Evolutionary conservation across 345 rosid species (phyloP), one percentile per base, ranked within the genome.

Genomic region (Corymbia maculata): DNA sequence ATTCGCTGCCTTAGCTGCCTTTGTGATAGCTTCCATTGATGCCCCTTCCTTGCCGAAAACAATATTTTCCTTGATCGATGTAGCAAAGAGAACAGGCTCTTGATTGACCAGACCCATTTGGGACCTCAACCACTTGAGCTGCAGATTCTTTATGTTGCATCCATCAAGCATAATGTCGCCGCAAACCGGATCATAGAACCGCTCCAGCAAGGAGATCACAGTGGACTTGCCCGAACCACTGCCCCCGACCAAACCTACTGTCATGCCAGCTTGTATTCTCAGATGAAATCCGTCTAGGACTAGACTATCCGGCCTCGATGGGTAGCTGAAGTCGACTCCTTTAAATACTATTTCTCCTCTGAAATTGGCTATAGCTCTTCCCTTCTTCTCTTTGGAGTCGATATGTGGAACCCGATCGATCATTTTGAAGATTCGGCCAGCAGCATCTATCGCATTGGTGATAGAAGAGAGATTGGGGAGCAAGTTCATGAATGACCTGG

Each of bases 141-240:
- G 91, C 70, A 94, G 95, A 52, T 68, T 89, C 70, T 87, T 91
- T 88, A 93, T 89, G 36, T 90, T 88, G 87, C 42, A 52, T 50
- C 95, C 93, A 85, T 94, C 95, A 47, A 93, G 91, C 28, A 91
- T 64, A 87, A 95, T 91, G 51, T 87, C 84, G 24, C 95, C 95
- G 11, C 51, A 66, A 26, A 42, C 52, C 59, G 95, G 92, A 61
- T 94, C 94, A 88, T 95, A 93, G 86, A 94, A 95, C 85, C 95
- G 92, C 87, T 95, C 93, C 2, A 93, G 92, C 92, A 95, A 90
- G 57, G 94, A 89, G 51, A 95, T 90, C 36, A 93, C 64, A 4
- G 95, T 93, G 52, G 97, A 95, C 89, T 95, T 93, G 85, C 94
- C 95, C 1, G 94, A 95, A 64, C 96, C 95, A 55, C 95, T 94